These are phyloP conservation scores for Boletus pseudo-olivaceus DNA, from an alignment of 768 basidiomycete species.

Conservation along the genomic window DNA sequence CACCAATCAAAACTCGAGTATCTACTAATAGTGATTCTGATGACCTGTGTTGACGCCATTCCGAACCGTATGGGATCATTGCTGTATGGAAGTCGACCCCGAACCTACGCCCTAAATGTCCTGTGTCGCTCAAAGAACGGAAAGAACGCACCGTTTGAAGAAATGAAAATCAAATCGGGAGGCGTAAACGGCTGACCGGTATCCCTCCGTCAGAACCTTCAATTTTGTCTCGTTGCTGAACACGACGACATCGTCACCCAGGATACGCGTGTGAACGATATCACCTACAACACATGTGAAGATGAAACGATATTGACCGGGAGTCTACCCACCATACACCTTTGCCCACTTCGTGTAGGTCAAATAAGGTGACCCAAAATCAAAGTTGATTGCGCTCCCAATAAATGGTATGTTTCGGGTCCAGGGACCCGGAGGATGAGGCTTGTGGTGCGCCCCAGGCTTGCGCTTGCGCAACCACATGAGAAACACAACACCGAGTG, in stretches of 20 bases:
- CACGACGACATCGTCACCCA: not conserved
- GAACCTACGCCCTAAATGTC: not conserved
- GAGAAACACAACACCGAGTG: not conserved
- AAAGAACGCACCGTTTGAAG: not conserved
- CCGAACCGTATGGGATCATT: not conserved
- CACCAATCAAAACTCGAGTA: not conserved
- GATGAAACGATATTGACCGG: not conserved
- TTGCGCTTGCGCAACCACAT: not conserved
- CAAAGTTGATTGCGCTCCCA: not conserved
- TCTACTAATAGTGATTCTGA: not conserved
- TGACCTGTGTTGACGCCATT: conserved; percentile 4
- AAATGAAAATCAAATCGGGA: not conserved
- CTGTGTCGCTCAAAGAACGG: not conserved
- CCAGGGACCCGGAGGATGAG: conserved; percentile 2
- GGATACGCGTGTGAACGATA: not conserved
- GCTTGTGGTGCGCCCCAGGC: not conserved
- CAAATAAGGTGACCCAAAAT: not conserved
- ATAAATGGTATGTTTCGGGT: not conserved
- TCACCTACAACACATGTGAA: not conserved
- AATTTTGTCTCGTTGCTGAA: not conserved
- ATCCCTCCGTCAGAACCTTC: not conserved
- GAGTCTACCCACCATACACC: not conserved
- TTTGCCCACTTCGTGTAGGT: conserved; percentile 1
- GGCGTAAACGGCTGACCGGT: not conserved
- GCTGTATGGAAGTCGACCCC: conserved; percentile 4